phyloP scores from a whole-genome alignment of 257 asterid genomes.

The Forsythia viridissima region DNA sequence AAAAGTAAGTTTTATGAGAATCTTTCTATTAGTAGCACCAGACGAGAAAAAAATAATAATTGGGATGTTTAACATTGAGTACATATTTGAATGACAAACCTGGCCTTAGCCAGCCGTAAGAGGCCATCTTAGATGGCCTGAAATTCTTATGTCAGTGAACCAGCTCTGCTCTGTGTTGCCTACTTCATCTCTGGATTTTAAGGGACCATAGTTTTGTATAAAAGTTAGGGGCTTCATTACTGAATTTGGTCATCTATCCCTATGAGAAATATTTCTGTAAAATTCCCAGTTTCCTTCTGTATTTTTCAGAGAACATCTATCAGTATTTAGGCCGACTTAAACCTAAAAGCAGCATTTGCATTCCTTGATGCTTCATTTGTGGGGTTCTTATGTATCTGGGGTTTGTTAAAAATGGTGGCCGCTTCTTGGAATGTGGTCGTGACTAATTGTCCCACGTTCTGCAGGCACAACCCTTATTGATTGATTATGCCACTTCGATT shows the following conservation, averaged over 20 bases:
- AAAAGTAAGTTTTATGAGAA: constrained; percentile 48
- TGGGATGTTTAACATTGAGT: background rate
- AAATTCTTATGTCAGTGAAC: background rate
- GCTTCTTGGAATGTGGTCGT: background rate
- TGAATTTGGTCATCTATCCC: background rate
- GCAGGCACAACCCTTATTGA: background rate
- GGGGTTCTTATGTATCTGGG: background rate
- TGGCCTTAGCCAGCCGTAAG: background rate
- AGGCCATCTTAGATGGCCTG: background rate
- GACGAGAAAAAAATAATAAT: background rate
- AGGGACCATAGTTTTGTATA: background rate
- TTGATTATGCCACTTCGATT: background rate
- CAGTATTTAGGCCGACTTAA: background rate
- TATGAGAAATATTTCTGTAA: background rate
- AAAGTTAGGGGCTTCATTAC: background rate
- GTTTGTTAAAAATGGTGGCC: background rate
- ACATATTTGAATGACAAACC: background rate
- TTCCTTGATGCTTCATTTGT: background rate
- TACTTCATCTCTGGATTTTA: background rate
- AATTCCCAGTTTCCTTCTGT: background rate
- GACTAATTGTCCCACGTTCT: background rate
- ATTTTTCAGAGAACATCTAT: background rate
- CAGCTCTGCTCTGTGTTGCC: background rate
- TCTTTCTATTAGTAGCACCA: background rate
- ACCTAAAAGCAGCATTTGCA: background rate